These are phyloP conservation scores for Cnidoscolus chayamansa DNA, from an alignment of 441 rosid genomes.

Conservation along the genomic window DNA sequence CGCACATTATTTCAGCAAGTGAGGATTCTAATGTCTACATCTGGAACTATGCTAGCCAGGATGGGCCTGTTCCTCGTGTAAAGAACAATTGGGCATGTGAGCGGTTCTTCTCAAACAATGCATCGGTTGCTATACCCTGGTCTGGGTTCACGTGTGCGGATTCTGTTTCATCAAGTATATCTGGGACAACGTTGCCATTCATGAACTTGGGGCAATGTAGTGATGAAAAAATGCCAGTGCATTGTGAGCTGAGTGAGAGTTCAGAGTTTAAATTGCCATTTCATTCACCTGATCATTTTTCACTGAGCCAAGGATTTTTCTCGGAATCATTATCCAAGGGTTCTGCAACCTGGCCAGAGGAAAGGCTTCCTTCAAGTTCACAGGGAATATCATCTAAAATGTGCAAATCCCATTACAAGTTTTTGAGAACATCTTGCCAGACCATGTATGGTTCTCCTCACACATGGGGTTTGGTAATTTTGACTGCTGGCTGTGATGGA, in stretches of 20 bases:
- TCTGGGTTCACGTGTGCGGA: constrained; percentile 43
- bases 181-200: constrained; percentile 19
- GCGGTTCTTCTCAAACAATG: constrained; percentile 61
- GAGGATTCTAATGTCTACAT: constrained; percentile 65
- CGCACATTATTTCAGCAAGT: constrained; percentile 69
- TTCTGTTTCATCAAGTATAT: constrained; percentile 15
- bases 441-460: constrained; percentile 52
- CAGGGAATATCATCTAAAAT: constrained; percentile 32
- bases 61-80: constrained; percentile 31
- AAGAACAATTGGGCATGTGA: constrained; percentile 58
- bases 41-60: constrained; percentile 54
- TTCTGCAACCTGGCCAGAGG: constrained; percentile 94
- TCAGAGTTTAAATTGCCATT: constrained; percentile 31
- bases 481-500: constrained; percentile 91
- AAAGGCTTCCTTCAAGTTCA: constrained; percentile 59
- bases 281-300: constrained; percentile 41
- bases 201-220: not conserved
- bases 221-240: constrained; percentile 16
- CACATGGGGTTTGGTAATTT: constrained; percentile 81
- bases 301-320: constrained; percentile 46
- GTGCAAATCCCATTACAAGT: constrained; percentile 41
- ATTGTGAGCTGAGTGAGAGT: constrained; percentile 24
- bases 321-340: constrained; percentile 68
- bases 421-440: constrained; percentile 58
- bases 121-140: constrained; percentile 83